phyloP scores from a whole-genome alignment of 148 eudicot genomes.

The Rhododendron mucronatum region DNA sequence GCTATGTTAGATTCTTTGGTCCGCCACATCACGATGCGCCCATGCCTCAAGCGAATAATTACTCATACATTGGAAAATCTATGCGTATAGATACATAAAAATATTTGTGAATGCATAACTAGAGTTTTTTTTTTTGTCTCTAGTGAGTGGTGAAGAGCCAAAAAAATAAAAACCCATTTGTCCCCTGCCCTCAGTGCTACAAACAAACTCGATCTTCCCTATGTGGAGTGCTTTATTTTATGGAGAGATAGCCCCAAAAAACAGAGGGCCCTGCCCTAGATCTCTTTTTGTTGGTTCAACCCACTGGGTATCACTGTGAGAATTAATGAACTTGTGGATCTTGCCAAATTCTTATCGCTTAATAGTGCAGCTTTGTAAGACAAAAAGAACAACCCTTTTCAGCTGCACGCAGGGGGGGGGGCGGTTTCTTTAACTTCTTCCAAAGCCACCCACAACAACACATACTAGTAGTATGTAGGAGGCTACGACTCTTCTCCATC shows the following conservation, averaged over 20 bases:
- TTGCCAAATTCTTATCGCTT: constrained; percentile 27
- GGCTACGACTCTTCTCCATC: not conserved
- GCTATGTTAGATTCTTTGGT: too few relatives aligned
- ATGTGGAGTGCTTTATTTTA: constrained; percentile 3
- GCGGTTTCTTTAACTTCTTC: constrained; percentile 25
- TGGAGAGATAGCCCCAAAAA: constrained; percentile 11
- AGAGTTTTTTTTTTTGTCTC: not conserved
- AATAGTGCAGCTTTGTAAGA: constrained; percentile 17
- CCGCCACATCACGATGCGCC: not conserved
- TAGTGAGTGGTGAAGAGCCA: not conserved
- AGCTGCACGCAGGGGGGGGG: not conserved
- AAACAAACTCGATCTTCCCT: not conserved
- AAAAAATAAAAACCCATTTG: not conserved
- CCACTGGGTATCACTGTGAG: constrained; percentile 20
- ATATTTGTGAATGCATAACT: not conserved
- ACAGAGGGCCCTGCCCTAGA: not conserved
- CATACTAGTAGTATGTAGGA: not conserved
- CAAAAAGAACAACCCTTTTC: constrained; percentile 20
- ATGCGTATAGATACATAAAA: not conserved
- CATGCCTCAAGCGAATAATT: not conserved
- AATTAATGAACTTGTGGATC: constrained; percentile 7
- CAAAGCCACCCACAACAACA: constrained; percentile 29
- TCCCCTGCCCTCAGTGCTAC: not conserved
- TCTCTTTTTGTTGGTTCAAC: constrained; percentile 21
- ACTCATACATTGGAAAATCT: not conserved